Conservation (phyloP, 2,329 filamentous ascomycete genomes). For the Fusarium udum region DNA sequence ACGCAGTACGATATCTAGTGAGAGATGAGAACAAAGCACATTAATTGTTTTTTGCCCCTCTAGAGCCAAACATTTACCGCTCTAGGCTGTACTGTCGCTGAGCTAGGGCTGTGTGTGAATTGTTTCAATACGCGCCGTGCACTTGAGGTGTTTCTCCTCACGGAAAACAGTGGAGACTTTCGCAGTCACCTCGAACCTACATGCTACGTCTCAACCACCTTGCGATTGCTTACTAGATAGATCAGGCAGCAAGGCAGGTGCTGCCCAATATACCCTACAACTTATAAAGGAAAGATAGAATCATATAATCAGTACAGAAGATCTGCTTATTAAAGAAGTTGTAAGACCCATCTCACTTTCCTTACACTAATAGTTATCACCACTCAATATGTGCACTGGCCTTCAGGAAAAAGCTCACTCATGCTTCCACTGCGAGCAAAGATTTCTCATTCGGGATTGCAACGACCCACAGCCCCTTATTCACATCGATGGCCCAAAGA, state of each 20-base stretch:
- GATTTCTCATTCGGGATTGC: background rate
- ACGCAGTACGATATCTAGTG: background rate
- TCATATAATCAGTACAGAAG: background rate
- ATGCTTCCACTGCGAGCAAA: background rate
- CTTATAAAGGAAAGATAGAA: background rate
- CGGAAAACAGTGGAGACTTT: background rate
- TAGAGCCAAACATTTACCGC: background rate
- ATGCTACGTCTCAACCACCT: too few species aligned
- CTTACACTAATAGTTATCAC: background rate
- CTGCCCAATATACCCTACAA: background rate
- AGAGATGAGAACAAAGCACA: too few species aligned
- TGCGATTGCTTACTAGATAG: background rate
- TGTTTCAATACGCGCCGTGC: background rate
- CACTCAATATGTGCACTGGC: background rate
- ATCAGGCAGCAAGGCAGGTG: background rate
- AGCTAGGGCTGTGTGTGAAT: background rate
- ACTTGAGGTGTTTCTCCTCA: background rate
- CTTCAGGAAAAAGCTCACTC: background rate
- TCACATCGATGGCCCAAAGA: background rate
- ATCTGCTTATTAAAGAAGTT: background rate
- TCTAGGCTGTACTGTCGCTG: background rate
- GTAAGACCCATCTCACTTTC: background rate
- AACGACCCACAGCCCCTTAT: background rate
- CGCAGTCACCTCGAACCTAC: background rate
- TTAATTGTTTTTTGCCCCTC: too few species aligned